phyloP scores from a whole-genome alignment of 495 filamentous ascomycete species.

The Lasiosphaeria ovina region DNA sequence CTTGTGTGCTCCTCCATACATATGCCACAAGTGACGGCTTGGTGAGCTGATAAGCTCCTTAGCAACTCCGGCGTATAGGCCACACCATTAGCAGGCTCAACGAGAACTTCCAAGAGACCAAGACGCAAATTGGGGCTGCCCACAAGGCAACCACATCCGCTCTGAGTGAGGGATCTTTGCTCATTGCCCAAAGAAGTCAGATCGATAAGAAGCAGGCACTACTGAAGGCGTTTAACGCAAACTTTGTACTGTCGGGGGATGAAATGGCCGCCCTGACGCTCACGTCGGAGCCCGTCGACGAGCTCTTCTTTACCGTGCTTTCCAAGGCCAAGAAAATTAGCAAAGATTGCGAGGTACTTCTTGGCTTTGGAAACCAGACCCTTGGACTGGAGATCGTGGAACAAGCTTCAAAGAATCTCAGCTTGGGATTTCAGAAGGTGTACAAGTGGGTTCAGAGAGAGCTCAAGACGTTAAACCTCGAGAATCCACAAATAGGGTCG shows the following conservation, averaged over 20 bases:
- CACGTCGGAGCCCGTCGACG: conserved; percentile 75
- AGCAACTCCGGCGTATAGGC: conserved; percentile 86
- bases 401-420: conserved; percentile 78
- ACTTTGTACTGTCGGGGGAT: conserved; percentile 81
- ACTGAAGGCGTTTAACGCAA: conserved; percentile 75
- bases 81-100: conserved; percentile 74
- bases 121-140: conserved; percentile 68
- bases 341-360: conserved; percentile 79
- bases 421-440: conserved; percentile 88
- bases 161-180: conserved; percentile 71
- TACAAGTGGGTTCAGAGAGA: conserved; percentile 93
- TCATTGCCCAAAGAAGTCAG: conserved; percentile 72
- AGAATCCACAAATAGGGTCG: conserved; percentile 88
- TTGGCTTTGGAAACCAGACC: conserved; percentile 86
- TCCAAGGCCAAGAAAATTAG: conserved; percentile 81
- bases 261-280: conserved; percentile 71
- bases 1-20: neutral
- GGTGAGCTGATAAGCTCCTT: conserved; percentile 8
- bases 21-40: neutral
- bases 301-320: conserved; percentile 80
- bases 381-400: conserved; percentile 89
- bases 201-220: conserved; percentile 84
- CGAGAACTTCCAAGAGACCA: conserved; percentile 77
- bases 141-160: conserved; percentile 72
- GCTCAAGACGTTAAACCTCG: conserved; percentile 87